Percentiles rank a stretch among this genome's conserved stretches.
These are phyloP conservation scores for Mucor piriformis DNA, from an alignment of 371 early-diverging fungal genomes.

Conservation along the genomic window DNA sequence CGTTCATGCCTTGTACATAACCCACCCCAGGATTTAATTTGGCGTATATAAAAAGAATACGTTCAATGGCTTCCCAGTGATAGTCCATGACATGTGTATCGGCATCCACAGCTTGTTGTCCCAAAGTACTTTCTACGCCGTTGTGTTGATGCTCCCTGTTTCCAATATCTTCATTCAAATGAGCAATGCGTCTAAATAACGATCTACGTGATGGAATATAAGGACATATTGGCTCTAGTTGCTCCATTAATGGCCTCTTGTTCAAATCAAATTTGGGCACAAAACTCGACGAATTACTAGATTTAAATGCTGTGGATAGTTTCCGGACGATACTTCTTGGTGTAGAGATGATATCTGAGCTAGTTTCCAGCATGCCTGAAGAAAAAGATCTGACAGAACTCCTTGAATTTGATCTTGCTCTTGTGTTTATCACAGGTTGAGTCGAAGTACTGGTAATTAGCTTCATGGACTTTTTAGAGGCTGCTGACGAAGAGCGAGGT, in stretches of 20 bases:
- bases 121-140: conserved; percentile 9
- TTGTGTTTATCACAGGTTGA: conserved; percentile 4
- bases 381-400: conserved; percentile 48
- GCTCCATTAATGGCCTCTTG: conserved; percentile 12
- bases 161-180: conserved; percentile 64
- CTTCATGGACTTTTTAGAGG: conserved; percentile 44
- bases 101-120: conserved; percentile 15
- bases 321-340: conserved; percentile 51
- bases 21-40: conserved; percentile 86
- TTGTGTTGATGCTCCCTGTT: conserved; percentile 43
- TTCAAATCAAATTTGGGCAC: conserved; percentile 11
- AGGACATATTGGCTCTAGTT: conserved; percentile 55
- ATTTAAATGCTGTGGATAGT: conserved; percentile 45
- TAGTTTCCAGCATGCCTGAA: conserved; percentile 29
- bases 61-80: conserved; percentile 86
- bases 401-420: conserved; percentile 43
- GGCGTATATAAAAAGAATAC: conserved; percentile 83
- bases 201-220: conserved; percentile 63
- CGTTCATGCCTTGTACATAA: conserved; percentile 93
- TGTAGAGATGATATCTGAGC: conserved; percentile 32
- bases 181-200: conserved; percentile 68
- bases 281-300: conserved; percentile 9
- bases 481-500: conserved; percentile 46
- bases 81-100: conserved; percentile 55
- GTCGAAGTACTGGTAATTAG: conserved; percentile 6